phyloP scores from a whole-genome alignment of 2,329 filamentous ascomycete genomes.

The Chrysoporthe austroafricana region DNA sequence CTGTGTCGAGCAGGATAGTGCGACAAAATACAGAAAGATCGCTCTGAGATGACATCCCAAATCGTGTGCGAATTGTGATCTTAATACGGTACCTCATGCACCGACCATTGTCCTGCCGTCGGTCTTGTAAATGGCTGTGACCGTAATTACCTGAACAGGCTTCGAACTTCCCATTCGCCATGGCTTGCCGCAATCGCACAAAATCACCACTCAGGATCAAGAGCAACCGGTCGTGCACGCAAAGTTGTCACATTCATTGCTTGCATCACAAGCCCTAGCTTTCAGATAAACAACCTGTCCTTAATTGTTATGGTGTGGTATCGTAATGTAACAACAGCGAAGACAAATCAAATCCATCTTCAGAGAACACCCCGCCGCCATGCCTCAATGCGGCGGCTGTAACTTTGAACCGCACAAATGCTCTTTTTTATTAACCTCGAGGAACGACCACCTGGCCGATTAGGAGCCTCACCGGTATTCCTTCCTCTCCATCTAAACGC shows the following conservation, averaged over 20 bases:
- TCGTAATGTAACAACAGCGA: conserved; percentile 1
- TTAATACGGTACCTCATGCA: too few species aligned
- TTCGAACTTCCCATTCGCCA: too few species aligned
- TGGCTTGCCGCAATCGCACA: too few species aligned
- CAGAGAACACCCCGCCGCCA: background rate
- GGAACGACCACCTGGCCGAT: background rate
- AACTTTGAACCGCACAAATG: background rate
- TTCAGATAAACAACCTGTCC: background rate
- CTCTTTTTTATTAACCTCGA: background rate
- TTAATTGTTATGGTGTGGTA: background rate
- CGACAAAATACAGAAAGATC: background rate
- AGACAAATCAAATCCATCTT: background rate
- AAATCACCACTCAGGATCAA: too few species aligned
- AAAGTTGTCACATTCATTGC: background rate
- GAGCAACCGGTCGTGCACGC: too few species aligned
- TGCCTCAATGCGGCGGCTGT: background rate
- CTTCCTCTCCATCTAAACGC: background rate
- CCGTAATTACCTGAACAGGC: background rate
- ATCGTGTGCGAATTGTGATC: background rate
- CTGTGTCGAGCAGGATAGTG: conserved; percentile 24
- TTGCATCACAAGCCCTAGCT: background rate
- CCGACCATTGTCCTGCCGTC: background rate
- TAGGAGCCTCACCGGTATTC: background rate
- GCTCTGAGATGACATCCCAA: background rate
- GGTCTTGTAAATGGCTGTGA: background rate